These are phyloP conservation scores for Artomyces pyxidatus DNA, from an alignment of 768 basidiomycete species.

Conservation along the genomic window DNA sequence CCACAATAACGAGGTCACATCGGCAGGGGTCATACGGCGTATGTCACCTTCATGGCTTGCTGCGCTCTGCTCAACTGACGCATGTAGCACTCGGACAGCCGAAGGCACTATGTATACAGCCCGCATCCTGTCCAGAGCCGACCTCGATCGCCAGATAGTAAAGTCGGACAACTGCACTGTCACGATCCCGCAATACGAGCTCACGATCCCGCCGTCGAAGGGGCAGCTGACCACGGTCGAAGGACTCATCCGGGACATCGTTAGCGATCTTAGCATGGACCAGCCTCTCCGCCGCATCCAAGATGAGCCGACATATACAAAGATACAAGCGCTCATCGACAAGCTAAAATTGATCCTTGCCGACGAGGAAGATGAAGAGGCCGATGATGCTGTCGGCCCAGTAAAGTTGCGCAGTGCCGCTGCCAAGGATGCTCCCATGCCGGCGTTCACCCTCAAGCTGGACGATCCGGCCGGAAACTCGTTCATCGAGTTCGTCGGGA, in stretches of 20 bases:
- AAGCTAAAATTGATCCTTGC: slow-evolving; percentile 57
- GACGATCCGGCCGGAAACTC: slow-evolving; percentile 96
- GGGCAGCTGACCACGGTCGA: slow-evolving; percentile 97
- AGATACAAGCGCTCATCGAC: slow-evolving; percentile 70
- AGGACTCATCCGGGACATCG: slow-evolving; percentile 78
- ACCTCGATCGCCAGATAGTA: slow-evolving; percentile 90
- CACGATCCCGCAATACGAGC: slow-evolving; percentile 76
- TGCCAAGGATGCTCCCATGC: slow-evolving; percentile 46
- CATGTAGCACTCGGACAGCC: slow-evolving; percentile 39
- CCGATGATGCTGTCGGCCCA: slow-evolving; percentile 19
- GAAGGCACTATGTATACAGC: slow-evolving; percentile 79
- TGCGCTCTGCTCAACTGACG: too few species aligned
- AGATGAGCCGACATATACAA: slow-evolving; percentile 59
- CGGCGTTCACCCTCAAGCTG: slow-evolving; percentile 70
- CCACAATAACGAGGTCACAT: slow-evolving; percentile 90
- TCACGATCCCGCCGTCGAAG: slow-evolving; percentile 82
- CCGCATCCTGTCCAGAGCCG: slow-evolving; percentile 60
- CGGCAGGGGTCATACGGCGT: slow-evolving; percentile 83
- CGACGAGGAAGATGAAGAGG: slow-evolving; percentile 42
- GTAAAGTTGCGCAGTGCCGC: slow-evolving; percentile 24
- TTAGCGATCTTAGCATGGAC: slow-evolving; percentile 69
- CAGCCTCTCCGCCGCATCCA: slow-evolving; percentile 81
- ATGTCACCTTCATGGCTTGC: slow-evolving; percentile 29
- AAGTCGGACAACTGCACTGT: slow-evolving; percentile 80
- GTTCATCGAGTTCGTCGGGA: slow-evolving; percentile 87